These are phyloP conservation scores for Lasiodiplodia gonubiensis DNA, from an alignment of 2,329 filamentous ascomycete species.

Conservation along the genomic window DNA sequence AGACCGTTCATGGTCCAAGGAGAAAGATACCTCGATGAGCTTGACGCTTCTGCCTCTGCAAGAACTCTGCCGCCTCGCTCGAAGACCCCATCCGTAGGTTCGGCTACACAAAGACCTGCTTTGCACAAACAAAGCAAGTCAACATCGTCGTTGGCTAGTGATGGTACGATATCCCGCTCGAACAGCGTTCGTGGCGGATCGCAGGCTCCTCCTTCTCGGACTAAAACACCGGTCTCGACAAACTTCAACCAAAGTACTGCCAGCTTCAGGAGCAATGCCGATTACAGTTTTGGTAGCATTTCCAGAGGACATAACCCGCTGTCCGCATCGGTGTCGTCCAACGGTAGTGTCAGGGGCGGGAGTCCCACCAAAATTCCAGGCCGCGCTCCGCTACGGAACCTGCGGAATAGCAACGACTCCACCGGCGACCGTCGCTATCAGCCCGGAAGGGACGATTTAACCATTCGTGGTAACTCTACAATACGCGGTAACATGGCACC, in stretches of 20 bases:
- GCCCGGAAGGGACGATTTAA: slow-evolving; percentile 40
- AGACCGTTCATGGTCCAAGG: slow-evolving; percentile 92
- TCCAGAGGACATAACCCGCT: slow-evolving; percentile 43
- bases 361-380: slow-evolving; percentile 74
- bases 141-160: slow-evolving; percentile 31
- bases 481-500: slow-evolving; percentile 44
- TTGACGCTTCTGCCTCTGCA: slow-evolving; percentile 69
- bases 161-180: slow-evolving; percentile 35
- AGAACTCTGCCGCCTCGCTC: slow-evolving; percentile 68
- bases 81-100: slow-evolving; percentile 71
- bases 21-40: slow-evolving; percentile 83
- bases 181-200: slow-evolving; percentile 49
- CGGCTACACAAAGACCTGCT: slow-evolving; percentile 29
- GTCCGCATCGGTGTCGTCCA: slow-evolving; percentile 43
- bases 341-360: slow-evolving; percentile 29
- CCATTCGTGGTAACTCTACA: slow-evolving; percentile 38
- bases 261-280: slow-evolving; percentile 27
- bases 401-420: slow-evolving; percentile 77
- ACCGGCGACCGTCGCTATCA: slow-evolving; percentile 66
- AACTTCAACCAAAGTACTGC: slow-evolving; percentile 38
- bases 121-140: slow-evolving; percentile 42
- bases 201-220: slow-evolving; percentile 45
- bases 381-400: slow-evolving; percentile 70
- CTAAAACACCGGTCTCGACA: slow-evolving; percentile 51
- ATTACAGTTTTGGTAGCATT: slow-evolving; percentile 32